These are phyloP conservation scores for Penicillium samsonianum DNA, from an alignment of 495 filamentous ascomycete species.

Conservation along the genomic window DNA sequence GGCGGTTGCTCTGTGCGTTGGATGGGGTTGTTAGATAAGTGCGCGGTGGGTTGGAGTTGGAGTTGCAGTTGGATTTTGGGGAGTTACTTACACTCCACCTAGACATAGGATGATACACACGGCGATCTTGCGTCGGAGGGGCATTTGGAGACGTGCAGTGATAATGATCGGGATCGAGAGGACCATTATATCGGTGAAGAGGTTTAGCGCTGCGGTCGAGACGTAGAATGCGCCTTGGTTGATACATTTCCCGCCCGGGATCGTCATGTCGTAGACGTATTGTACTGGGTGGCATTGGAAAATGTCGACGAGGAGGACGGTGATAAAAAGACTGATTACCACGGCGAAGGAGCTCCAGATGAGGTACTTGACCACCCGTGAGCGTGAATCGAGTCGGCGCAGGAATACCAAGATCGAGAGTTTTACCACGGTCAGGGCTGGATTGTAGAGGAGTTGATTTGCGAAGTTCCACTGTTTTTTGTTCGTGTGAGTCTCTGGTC, in stretches of 20 bases:
- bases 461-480: constrained; percentile 46
- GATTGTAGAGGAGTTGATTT: constrained; percentile 64
- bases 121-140: constrained; percentile 42
- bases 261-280: constrained; percentile 43
- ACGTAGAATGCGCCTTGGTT: constrained; percentile 45
- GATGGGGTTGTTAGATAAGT: neutral
- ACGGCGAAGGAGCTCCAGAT: constrained; percentile 47
- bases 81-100: constrained; percentile 40
- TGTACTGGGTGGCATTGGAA: constrained; percentile 55
- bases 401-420: constrained; percentile 55
- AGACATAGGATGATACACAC: constrained; percentile 46
- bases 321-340: constrained; percentile 54
- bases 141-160: constrained; percentile 48
- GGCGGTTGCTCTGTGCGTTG: constrained; percentile 48
- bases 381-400: constrained; percentile 44
- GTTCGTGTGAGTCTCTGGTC: neutral
- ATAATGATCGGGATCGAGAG: constrained; percentile 51
- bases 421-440: constrained; percentile 61
- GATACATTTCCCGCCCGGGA: constrained; percentile 44
- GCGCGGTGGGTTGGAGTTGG: neutral
- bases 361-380: constrained; percentile 36
- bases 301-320: constrained; percentile 57
- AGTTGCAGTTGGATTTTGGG: neutral
- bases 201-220: constrained; percentile 42
- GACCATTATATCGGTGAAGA: constrained; percentile 50